Percentiles rank a stretch among this genome's conserved stretches.
Evolutionary conservation across 352 stramenopile genomes (phyloP).

Genomic region (Aphanomyces astaci): DNA sequence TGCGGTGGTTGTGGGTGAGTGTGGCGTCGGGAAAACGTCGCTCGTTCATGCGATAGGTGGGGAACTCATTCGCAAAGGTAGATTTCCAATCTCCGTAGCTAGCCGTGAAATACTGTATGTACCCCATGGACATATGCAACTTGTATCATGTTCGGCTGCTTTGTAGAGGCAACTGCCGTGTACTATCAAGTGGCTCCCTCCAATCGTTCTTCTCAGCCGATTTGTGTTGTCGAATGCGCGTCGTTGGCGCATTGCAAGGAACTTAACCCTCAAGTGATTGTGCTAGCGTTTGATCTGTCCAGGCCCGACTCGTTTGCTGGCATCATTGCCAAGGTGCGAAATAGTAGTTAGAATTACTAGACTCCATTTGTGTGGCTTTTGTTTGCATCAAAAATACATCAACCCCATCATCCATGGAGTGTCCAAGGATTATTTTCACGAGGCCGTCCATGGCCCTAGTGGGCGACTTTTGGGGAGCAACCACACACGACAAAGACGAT

Average conservation of each 20-base stretch:
- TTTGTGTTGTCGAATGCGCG: background rate
- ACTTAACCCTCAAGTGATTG: background rate
- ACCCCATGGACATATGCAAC: background rate
- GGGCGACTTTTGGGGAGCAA: background rate
- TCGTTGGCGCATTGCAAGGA: background rate
- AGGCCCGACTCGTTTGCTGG: background rate
- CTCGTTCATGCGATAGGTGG: background rate
- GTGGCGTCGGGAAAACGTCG: background rate
- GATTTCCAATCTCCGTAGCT: too few species aligned
- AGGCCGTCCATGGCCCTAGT: background rate
- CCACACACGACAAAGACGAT: background rate
- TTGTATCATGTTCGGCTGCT: background rate
- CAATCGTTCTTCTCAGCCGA: background rate
- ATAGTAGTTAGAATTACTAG: too few species aligned
- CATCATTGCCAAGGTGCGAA: background rate
- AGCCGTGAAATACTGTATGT: too few species aligned
- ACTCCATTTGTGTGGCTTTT: too few species aligned
- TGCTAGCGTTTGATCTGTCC: constrained; percentile 3
- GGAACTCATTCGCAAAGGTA: background rate
- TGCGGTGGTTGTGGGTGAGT: background rate
- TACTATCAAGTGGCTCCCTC: background rate
- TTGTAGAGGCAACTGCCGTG: background rate
- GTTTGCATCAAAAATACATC: too few species aligned
- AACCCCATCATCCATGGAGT: background rate
- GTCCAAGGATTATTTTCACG: background rate